phyloP scores from a whole-genome alignment of 2,329 filamentous ascomycete genomes.

The Cordyceps tenuipes region DNA sequence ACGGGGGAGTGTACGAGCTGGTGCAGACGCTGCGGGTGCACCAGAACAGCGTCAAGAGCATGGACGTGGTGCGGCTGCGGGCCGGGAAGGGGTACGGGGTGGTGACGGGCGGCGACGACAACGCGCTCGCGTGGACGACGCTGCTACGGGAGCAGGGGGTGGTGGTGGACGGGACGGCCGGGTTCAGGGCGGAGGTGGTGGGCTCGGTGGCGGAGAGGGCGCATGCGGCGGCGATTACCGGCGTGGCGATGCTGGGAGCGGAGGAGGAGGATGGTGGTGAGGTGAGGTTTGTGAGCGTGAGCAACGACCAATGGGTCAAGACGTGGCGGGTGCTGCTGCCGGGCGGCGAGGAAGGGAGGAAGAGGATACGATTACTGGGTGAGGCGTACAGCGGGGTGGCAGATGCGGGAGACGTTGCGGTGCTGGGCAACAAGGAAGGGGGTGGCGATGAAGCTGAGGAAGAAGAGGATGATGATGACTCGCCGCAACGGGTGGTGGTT shows the following conservation, averaged over 20 bases:
- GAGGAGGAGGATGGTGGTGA: slow-evolving; percentile 13
- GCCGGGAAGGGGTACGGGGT: slow-evolving; percentile 36
- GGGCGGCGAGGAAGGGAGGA: not conserved
- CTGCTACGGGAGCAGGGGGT: slow-evolving; percentile 14
- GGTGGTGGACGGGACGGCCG: not conserved
- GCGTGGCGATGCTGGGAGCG: slow-evolving; percentile 31
- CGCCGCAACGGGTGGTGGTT: slow-evolving; percentile 24
- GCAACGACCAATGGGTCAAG: slow-evolving; percentile 56
- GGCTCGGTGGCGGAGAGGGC: slow-evolving; percentile 40
- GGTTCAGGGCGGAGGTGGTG: not conserved
- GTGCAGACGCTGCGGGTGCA: slow-evolving; percentile 47
- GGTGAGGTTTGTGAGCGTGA: slow-evolving; percentile 34
- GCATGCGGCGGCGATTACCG: slow-evolving; percentile 66
- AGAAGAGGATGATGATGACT: not conserved
- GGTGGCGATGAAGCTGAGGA: not conserved
- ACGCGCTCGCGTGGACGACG: slow-evolving; percentile 59
- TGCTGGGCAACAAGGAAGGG: slow-evolving; percentile 19
- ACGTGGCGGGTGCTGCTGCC: slow-evolving; percentile 35
- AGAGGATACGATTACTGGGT: slow-evolving; percentile 32
- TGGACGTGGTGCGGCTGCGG: slow-evolving; percentile 34
- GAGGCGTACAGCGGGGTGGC: slow-evolving; percentile 52
- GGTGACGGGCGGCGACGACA: slow-evolving; percentile 81
- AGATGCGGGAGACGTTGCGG: slow-evolving; percentile 46
- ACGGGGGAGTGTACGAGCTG: slow-evolving; percentile 18
- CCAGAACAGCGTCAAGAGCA: slow-evolving; percentile 70